Percentiles rank a stretch among this genome's conserved stretches.
Conservation (phyloP, 768 basidiomycete genomes). For the Boletellus sp. region DNA sequence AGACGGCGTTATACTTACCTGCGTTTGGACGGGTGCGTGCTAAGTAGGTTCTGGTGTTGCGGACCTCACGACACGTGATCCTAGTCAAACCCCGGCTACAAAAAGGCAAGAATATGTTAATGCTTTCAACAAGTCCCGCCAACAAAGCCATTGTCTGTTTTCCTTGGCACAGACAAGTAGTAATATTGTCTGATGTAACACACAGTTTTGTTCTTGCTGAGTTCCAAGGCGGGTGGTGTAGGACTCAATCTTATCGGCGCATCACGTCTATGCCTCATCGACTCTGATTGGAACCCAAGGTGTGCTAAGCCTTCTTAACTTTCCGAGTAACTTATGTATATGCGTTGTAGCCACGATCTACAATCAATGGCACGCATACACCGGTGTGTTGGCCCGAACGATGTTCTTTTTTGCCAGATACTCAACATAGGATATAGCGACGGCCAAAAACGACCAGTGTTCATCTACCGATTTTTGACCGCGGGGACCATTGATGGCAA, state of each 20-base stretch:
- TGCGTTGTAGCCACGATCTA: conserved; percentile 64
- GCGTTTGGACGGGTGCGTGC: conserved; percentile 77
- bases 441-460: conserved; percentile 89
- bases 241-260: conserved; percentile 93
- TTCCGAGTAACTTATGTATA: not conserved
- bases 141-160: conserved; percentile 62
- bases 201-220: conserved; percentile 84
- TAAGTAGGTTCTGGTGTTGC: not conserved
- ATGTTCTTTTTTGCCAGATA: not conserved
- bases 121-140: conserved; percentile 76
- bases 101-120: conserved; percentile 89
- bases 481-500: conserved; percentile 87
- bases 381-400: conserved; percentile 45
- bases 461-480: conserved; percentile 84
- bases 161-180: not conserved
- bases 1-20: conserved; percentile 71
- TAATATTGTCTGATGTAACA: conserved; percentile 1
- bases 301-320: conserved; percentile 18
- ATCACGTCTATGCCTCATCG: conserved; percentile 80
- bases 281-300: conserved; percentile 96
- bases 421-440: conserved; percentile 51
- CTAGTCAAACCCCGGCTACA: conserved; percentile 67
- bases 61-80: not conserved
- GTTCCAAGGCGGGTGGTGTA: conserved; percentile 93
- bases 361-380: conserved; percentile 98